Conservation (phyloP, 106 monocot species). For the Dioscorea dumetorum region DNA sequence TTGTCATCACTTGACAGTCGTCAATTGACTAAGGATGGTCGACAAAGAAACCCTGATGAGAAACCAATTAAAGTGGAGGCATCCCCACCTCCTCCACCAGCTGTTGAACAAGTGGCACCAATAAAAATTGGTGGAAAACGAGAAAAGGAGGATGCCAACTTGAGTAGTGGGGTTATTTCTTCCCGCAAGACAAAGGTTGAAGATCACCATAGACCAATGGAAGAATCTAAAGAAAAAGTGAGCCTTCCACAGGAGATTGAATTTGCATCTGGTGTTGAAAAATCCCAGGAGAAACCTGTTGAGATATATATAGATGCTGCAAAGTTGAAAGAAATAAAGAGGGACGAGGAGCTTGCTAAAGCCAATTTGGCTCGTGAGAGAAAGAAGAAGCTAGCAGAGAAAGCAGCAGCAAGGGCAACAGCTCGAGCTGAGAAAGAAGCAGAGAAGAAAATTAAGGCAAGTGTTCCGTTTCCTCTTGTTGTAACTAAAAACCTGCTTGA, state of each 20-base stretch:
- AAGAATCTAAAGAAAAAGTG: constrained; percentile 14
- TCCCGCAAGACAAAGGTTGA: constrained; percentile 6
- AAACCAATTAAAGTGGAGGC: constrained; percentile 36
- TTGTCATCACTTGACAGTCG: constrained; percentile 61
- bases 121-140: constrained; percentile 13
- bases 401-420: constrained; percentile 74
- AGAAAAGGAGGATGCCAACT: constrained; percentile 20
- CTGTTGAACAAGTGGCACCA: constrained; percentile 19
- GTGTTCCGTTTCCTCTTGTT: neutral
- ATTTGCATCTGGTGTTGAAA: constrained; percentile 5
- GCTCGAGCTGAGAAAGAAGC: constrained; percentile 70
- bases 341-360: constrained; percentile 89
- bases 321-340: constrained; percentile 74
- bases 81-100: constrained; percentile 15
- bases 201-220: constrained; percentile 17
- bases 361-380: constrained; percentile 72
- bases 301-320: constrained; percentile 44
- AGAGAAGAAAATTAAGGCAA: constrained; percentile 69
- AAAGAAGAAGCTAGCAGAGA: constrained; percentile 85
- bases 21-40: constrained; percentile 58
- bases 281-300: constrained; percentile 16
- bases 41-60: constrained; percentile 83
- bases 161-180: constrained; percentile 7
- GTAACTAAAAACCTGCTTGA: neutral
- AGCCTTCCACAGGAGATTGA: constrained; percentile 10